Conservation (phyloP, 176 grass and related monocot genomes). For the Avena atlantica region DNA sequence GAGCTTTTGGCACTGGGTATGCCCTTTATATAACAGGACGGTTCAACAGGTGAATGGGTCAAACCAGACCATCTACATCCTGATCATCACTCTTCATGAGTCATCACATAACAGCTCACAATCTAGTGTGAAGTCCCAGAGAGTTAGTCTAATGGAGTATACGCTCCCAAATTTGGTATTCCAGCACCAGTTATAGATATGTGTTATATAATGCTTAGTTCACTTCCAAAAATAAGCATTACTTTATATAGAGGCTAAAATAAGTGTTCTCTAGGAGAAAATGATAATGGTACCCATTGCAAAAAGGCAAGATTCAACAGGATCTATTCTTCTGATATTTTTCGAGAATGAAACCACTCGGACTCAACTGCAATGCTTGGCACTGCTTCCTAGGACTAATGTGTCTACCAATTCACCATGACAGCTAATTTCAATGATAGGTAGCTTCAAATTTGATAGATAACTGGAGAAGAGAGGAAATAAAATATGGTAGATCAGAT, state of each 20-base stretch:
- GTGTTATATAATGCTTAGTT: neutral
- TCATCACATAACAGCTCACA: neutral
- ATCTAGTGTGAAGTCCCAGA: conserved; percentile 12
- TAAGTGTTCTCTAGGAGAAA: neutral
- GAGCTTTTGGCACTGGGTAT: neutral
- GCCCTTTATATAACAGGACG: neutral
- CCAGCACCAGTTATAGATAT: neutral
- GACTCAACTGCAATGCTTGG: neutral
- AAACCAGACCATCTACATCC: neutral
- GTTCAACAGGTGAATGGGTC: neutral
- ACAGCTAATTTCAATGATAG: neutral
- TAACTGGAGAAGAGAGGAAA: neutral
- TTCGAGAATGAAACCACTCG: neutral
- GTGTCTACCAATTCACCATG: neutral
- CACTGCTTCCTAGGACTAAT: neutral
- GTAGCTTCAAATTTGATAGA: neutral
- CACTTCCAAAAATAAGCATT: conserved; percentile 1
- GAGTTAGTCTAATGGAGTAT: neutral
- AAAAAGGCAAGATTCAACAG: neutral
- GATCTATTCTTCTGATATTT: neutral
- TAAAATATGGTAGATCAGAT: conserved; percentile 14
- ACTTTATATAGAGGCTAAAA: neutral
- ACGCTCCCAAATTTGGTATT: neutral
- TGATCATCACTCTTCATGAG: neutral
- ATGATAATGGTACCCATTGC: neutral